Base-by-base conservation (phyloP, 2,329 filamentous ascomycete genomes). In the Cladorrhinum sp. region DNA sequence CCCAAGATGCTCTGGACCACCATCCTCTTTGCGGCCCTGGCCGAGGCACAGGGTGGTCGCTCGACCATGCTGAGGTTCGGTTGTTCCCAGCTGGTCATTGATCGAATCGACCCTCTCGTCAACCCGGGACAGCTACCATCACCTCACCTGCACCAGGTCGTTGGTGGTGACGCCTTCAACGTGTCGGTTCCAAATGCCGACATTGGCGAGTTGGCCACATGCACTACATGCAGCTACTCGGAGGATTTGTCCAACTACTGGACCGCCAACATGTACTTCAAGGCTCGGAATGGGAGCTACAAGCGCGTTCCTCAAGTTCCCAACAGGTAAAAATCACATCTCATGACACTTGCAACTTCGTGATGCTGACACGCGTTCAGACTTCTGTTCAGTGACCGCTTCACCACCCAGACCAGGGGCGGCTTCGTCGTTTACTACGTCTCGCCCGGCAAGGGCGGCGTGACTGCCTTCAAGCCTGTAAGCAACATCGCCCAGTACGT, bases 381-480 rank as follows among this genome's bases (percentile, higher is more conserved):
- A 6, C 64, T 71, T 3, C 71, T 78, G 61, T 75, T 77, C 64
- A 69, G 67, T 36, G 76, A 78, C 58, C 68, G 72, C 59, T 77
- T 77, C 64, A 75, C 75, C 60, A 77, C 75, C 14, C 70, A 76
- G 36, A 78, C 72, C 3, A 65, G 70, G 2, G 77, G 77, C 16
- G 77, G 77, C 57, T 72, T 79, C 23, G 72, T 77, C 1, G 76
- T 80, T 2, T 80, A 80, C 71, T 80, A 80, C 64, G 75, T 79
- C 23, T 72, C 70, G 14, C 70, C 72, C 5, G 71, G 75, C 59
- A 76, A 76, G 6, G 72, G 73, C 10, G 69, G 72, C 58, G 75
- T 80, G 55, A 79, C 76, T 2, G 77, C 77, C 1, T 80, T 79
- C 71, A 77, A 77, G 70, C 75, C 76, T 56, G 81, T 73, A 82